phyloP scores from a whole-genome alignment of 768 basidiomycete genomes.

The Leccinellum rugosiceps region DNA sequence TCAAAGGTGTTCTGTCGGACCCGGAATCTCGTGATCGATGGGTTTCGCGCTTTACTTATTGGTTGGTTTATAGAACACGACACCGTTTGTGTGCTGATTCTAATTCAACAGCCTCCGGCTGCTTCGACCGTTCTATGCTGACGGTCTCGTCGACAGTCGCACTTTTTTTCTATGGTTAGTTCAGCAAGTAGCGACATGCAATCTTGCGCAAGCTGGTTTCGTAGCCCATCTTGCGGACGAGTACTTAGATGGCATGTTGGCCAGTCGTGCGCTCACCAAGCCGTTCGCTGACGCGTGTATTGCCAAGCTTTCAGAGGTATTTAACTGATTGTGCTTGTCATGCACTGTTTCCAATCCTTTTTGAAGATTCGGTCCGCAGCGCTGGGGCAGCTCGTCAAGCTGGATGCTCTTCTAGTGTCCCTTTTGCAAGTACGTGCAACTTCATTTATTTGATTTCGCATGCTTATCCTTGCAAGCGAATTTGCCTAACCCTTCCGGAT shows the following conservation, averaged over 20 bases:
- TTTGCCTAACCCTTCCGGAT: conserved; percentile 70
- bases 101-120: conserved; percentile 53
- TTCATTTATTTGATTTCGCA: background rate
- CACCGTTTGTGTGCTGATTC: background rate
- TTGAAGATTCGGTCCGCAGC: conserved; percentile 54
- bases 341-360: conserved; percentile 1
- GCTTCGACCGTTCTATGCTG: conserved; percentile 72
- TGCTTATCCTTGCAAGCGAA: conserved; percentile 43
- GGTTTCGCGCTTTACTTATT: conserved; percentile 77
- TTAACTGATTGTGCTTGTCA: conserved; percentile 16
- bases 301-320: conserved; percentile 59
- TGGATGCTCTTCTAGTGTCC: conserved; percentile 51
- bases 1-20: conserved; percentile 79
- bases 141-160: conserved; percentile 75
- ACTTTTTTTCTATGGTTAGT: conserved; percentile 79
- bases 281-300: conserved; percentile 74
- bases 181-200: conserved; percentile 71
- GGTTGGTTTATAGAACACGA: conserved; percentile 39
- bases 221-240: conserved; percentile 74
- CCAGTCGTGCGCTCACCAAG: conserved; percentile 61
- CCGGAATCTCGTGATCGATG: conserved; percentile 66
- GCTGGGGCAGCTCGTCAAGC: conserved; percentile 51
- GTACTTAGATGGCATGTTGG: conserved; percentile 68
- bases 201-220: conserved; percentile 80
- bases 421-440: conserved; percentile 54